These are phyloP conservation scores for Aureobasidium musti DNA, from an alignment of 2,329 filamentous ascomycete species.

Conservation along the genomic window DNA sequence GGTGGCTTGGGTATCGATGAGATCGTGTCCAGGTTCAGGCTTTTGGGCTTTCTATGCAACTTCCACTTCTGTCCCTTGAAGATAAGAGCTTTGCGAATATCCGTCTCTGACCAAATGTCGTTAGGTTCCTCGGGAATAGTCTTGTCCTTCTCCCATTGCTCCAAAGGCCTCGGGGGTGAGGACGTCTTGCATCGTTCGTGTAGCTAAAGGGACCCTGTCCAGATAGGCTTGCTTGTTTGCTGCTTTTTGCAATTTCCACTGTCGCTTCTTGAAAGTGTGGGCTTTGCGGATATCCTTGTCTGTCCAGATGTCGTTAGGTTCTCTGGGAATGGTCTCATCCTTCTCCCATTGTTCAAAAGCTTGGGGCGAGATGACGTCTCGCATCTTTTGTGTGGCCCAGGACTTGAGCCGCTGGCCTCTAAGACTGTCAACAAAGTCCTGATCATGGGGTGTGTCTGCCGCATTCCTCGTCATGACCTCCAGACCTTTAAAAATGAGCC, in stretches of 20 bases:
- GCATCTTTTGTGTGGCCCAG: neutral
- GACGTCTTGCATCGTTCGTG: neutral
- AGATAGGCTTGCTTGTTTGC: neutral
- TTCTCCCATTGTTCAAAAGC: neutral
- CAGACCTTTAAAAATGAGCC: neutral
- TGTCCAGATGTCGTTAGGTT: neutral
- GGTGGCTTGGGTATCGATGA: neutral
- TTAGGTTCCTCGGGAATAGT: neutral
- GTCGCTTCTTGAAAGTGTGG: conserved; percentile 10
- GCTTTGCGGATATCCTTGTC: neutral
- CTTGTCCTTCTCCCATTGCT: neutral
- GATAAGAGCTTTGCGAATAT: neutral
- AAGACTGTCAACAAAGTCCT: neutral
- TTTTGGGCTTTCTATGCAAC: neutral
- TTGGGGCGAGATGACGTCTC: neutral
- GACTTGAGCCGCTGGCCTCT: neutral
- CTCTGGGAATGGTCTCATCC: neutral
- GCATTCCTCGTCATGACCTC: neutral
- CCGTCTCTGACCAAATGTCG: neutral
- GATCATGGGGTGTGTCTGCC: neutral
- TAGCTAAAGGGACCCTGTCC: neutral
- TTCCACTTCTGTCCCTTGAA: conserved; percentile 1
- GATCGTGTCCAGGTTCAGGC: neutral
- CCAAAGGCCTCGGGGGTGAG: neutral
- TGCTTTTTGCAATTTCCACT: neutral